Conservation (phyloP, 1,284 basidiomycete species). For the Cutaneotrichosporon cutaneum region DNA sequence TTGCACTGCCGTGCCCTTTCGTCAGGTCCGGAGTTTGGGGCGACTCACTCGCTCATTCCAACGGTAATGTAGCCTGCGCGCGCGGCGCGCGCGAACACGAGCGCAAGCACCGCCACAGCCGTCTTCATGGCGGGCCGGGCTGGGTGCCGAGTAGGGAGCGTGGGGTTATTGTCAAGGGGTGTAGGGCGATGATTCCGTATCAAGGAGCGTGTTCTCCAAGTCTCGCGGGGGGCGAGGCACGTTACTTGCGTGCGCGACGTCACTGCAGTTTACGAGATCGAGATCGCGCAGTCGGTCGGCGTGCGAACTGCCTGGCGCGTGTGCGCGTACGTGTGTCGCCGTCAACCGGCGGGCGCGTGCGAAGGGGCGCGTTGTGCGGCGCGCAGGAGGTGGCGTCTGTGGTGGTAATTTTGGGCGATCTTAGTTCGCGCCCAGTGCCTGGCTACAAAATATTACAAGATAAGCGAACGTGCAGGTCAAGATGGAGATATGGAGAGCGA, state of each 20-base stretch:
- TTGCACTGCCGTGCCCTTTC: constrained; percentile 18
- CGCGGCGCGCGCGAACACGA: background rate
- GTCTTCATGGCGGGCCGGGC: background rate
- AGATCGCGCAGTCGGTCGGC: no score
- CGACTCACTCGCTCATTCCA: constrained; percentile 20
- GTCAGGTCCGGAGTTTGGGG: background rate
- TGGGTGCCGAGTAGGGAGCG: no score
- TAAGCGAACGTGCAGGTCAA: no score
- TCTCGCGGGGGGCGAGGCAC: no score
- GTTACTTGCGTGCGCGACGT: no score
- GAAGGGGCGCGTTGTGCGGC: background rate
- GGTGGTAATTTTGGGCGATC: background rate
- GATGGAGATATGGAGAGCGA: no score
- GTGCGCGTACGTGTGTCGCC: no score
- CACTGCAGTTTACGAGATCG: no score
- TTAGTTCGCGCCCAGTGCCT: background rate
- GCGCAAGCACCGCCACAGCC: background rate
- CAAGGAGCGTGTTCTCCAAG: background rate
- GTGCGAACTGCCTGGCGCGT: no score
- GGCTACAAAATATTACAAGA: background rate
- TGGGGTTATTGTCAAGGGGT: background rate
- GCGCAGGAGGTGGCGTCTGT: background rate
- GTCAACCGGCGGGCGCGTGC: no score
- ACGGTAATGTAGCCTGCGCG: constrained; percentile 26
- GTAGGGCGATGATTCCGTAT: background rate